Percentiles rank a stretch among this genome's conserved stretches.
Evolutionary conservation across 1,284 basidiomycete species (phyloP).

Genomic region (Cutaneotrichosporon curvatum): DNA sequence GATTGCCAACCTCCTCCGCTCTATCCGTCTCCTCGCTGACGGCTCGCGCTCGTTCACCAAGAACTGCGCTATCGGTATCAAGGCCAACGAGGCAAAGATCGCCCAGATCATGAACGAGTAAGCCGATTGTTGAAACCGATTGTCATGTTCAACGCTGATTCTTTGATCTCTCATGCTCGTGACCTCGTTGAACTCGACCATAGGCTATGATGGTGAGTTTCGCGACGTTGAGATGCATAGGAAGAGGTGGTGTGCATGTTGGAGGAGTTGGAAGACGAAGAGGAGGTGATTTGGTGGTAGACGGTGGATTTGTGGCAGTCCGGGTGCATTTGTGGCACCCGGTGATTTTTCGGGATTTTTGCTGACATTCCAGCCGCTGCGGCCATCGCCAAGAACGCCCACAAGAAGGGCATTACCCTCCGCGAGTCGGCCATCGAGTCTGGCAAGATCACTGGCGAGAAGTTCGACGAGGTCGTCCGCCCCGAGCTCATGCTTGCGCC

Average conservation of each 20-base stretch:
- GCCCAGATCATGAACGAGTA: conserved; percentile 82
- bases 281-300: neutral
- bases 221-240: neutral
- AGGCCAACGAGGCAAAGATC: conserved; percentile 93
- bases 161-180: conserved; percentile 56
- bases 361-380: conserved; percentile 54
- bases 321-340: neutral
- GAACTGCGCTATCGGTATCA: conserved; percentile 89
- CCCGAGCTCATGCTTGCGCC: conserved; percentile 57
- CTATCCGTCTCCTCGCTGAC: conserved; percentile 87
- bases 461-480: conserved; percentile 91
- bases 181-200: conserved; percentile 36
- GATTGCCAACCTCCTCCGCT: conserved; percentile 73
- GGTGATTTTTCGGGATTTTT: neutral
- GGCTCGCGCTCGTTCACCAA: conserved; percentile 90
- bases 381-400: conserved; percentile 97
- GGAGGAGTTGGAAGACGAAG: neutral
- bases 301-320: too few species aligned
- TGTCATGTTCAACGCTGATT: too few species aligned
- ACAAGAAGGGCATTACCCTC: conserved; percentile 92
- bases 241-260: neutral
- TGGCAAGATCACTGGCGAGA: conserved; percentile 77
- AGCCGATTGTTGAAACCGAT: too few species aligned
- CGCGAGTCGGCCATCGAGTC: conserved; percentile 89
- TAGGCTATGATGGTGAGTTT: conserved; percentile 11